Evolutionary conservation across 2,329 filamentous ascomycete species (phyloP), one percentile per base, ranked within the genome.

Genomic region (Penicillium thymicola): DNA sequence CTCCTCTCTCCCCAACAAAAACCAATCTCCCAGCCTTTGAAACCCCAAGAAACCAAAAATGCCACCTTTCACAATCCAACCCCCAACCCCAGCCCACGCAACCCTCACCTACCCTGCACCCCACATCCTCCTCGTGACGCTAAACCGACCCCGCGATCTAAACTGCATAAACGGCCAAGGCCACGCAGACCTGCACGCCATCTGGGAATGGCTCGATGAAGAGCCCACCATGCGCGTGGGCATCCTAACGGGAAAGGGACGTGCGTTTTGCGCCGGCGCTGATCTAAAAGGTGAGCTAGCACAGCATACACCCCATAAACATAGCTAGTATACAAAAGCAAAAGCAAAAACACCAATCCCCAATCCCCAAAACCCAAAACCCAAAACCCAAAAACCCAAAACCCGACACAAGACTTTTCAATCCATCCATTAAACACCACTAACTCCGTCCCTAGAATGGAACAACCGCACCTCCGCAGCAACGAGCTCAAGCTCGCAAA

Each of bases 51-150:
- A 46, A 11, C 16, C 23, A 49, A 57, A 59, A 55, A 70, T 71
- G 65, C 13, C 67, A 18, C 42, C 49, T 2, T 73, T 74, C 59
- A 59, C 55, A 48, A 70, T 54, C 48, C 63, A 66, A 41, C 72
- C 69, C 13, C 71, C 75, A 40, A 55, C 59, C 32, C 67, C 69
- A 2, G 60, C 71, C 59, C 60, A 70, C 60, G 67, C 68, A 50
- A 61, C 65, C 46, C 67, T 78, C 59, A 65, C 69, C 49, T 76
- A 78, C 71, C 80, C 80, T 62, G 62, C 72, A 57, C 67, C 75
- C 40, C 70, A 75, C 61, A 68, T 81, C 70, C 69, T 81, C 57
- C 72, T 82, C 54, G 74, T 82, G 57, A 77, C 79, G 44, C 72
- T 80, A 57, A 76, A 75, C 59, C 73, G 78, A 11, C 72, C 74